phyloP scores from a whole-genome alignment of 1,284 basidiomycete genomes.

The Rhodotorula sp. region DNA sequence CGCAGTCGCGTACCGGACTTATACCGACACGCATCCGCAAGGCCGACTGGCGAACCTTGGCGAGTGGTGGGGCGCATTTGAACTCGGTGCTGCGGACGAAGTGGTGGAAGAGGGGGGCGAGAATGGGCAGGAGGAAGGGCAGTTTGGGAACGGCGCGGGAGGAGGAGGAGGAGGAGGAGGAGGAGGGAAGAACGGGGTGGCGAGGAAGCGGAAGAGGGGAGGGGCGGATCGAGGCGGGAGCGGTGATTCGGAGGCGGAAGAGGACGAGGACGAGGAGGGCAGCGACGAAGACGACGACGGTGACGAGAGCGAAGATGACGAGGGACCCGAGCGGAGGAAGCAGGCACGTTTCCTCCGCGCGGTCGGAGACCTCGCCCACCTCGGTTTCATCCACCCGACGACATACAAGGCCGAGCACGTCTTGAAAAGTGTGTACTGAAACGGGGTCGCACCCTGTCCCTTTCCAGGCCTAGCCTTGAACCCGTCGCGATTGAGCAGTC shows the following conservation, averaged over 20 bases:
- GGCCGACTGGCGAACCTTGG: slow-evolving; percentile 43
- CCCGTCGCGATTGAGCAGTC: not conserved
- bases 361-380: slow-evolving; percentile 40
- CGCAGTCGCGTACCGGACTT: slow-evolving; percentile 33
- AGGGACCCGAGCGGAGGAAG: slow-evolving; percentile 19
- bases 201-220: not conserved
- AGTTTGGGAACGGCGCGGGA: not conserved
- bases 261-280: slow-evolving; percentile 8
- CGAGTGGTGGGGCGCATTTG: slow-evolving; percentile 44
- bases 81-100: slow-evolving; percentile 7
- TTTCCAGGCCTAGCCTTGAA: not conserved
- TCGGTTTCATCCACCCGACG: slow-evolving; percentile 43
- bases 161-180: not conserved
- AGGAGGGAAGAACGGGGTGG: not conserved
- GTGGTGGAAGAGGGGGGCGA: not conserved
- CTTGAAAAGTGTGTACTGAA: slow-evolving; percentile 42
- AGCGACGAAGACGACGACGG: slow-evolving; percentile 14
- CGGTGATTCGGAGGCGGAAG: slow-evolving; percentile 10
- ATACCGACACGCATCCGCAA: slow-evolving; percentile 32
- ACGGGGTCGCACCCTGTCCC: not conserved
- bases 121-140: not conserved
- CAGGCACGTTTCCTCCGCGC: slow-evolving; percentile 43
- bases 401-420: slow-evolving; percentile 45
- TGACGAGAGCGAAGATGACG: slow-evolving; percentile 27
- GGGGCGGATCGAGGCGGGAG: not conserved